phyloP scores from a whole-genome alignment of 192 early-diverging fungal species.

The Entomortierella lignicola region DNA sequence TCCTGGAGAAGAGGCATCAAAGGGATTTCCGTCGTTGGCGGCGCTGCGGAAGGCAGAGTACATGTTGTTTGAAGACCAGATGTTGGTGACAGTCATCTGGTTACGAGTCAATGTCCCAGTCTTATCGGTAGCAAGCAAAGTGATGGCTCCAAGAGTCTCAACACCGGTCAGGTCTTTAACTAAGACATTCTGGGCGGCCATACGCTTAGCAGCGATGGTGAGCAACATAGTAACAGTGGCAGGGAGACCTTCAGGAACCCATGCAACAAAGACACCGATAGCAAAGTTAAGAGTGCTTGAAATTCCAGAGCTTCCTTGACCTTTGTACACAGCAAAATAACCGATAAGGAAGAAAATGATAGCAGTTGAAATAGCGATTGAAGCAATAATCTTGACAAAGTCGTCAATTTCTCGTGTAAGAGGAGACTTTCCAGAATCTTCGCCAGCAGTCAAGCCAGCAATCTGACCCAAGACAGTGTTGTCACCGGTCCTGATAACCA shows the following conservation, averaged over 20 bases:
- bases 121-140: constrained; percentile 96
- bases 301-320: constrained; percentile 57
- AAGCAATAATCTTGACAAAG: constrained; percentile 90
- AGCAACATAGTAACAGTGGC: constrained; percentile 94
- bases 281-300: constrained; percentile 87
- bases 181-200: constrained; percentile 88
- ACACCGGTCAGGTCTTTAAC: constrained; percentile 97
- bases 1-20: constrained; percentile 65
- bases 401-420: constrained; percentile 79
- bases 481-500: constrained; percentile 94
- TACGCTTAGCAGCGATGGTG: constrained; percentile 96
- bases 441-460: constrained; percentile 84
- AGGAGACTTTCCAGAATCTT: constrained; percentile 81
- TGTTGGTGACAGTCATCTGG: constrained; percentile 94
- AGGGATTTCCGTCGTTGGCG: constrained; percentile 50
- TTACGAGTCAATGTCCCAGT: constrained; percentile 96
- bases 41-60: constrained; percentile 64
- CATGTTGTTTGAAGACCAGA: constrained; percentile 83
- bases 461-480: constrained; percentile 96
- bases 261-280: constrained; percentile 88
- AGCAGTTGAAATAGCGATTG: constrained; percentile 77
- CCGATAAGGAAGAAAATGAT: constrained; percentile 87
- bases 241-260: constrained; percentile 94
- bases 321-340: constrained; percentile 60
- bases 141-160: constrained; percentile 97